Evolutionary conservation across 371 early-diverging fungal species (phyloP).

Genomic region (Mortierella sp.): DNA sequence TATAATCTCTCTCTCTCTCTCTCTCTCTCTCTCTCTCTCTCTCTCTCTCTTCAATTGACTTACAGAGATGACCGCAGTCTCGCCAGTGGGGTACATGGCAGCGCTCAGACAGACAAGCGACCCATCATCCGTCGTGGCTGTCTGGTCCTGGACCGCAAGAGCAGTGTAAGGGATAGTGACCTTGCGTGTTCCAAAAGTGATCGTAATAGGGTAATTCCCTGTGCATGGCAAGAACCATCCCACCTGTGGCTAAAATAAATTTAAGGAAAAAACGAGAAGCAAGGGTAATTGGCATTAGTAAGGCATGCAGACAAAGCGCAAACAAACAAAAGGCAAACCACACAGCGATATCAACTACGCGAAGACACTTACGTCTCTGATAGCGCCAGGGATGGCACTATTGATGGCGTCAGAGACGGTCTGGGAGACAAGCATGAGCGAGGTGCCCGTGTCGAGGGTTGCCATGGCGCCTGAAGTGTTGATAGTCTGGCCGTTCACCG

Average conservation of each 20-base stretch:
- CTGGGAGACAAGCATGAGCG: constrained; percentile 42
- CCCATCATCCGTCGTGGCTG: not conserved
- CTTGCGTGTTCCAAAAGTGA: constrained; percentile 15
- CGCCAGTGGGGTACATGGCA: constrained; percentile 13
- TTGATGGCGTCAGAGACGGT: constrained; percentile 35
- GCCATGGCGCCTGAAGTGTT: constrained; percentile 10
- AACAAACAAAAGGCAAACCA: not conserved
- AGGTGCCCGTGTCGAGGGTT: constrained; percentile 49
- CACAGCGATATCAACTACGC: not conserved
- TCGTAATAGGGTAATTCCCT: constrained; percentile 2
- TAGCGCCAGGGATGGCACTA: constrained; percentile 36
- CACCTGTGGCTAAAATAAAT: not conserved
- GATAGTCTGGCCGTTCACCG: constrained; percentile 19
- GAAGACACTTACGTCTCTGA: constrained; percentile 11
- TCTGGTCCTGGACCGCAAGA: constrained; percentile 6
- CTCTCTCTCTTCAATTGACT: not conserved
- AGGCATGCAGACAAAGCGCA: not conserved
- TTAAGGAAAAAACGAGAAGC: not conserved
- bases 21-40: no score
- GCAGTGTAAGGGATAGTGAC: constrained; percentile 15
- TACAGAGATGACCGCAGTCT: not conserved
- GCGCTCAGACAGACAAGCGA: constrained; percentile 9
- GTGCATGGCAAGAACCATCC: constrained; percentile 24
- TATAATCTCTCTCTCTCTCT: no score
- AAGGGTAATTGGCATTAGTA: constrained; percentile 2